Evolutionary conservation across 495 filamentous ascomycete species (phyloP).

Genomic region (Xylaria longipes): DNA sequence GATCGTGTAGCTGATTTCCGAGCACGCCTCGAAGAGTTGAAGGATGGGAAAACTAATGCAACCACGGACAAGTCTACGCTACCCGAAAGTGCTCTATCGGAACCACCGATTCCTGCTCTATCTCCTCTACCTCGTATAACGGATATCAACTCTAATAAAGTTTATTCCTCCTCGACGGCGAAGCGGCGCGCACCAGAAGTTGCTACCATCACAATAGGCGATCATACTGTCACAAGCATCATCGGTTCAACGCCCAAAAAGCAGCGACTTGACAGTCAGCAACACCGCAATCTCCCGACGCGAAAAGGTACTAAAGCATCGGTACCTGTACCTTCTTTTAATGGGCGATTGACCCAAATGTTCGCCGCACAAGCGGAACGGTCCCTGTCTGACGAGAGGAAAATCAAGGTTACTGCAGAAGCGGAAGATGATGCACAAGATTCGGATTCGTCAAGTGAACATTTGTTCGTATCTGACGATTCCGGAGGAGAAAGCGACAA

Average conservation of each 20-base stretch:
- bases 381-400: constrained; percentile 32
- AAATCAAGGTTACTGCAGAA: constrained; percentile 31
- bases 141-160: constrained; percentile 30
- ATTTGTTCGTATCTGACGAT: constrained; percentile 44
- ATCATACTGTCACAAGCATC: constrained; percentile 69
- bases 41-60: constrained; percentile 12
- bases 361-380: constrained; percentile 75
- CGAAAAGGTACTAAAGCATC: constrained; percentile 31
- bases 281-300: constrained; percentile 16
- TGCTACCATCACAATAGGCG: constrained; percentile 89
- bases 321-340: constrained; percentile 59
- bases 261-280: constrained; percentile 35
- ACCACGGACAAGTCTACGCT: neutral
- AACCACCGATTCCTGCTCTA: constrained; percentile 44
- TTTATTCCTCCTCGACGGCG: constrained; percentile 40
- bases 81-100: constrained; percentile 23
- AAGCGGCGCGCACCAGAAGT: constrained; percentile 70
- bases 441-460: constrained; percentile 40
- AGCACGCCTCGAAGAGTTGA: constrained; percentile 33
- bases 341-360: constrained; percentile 66
- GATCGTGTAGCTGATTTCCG: constrained; percentile 30
- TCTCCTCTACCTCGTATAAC: constrained; percentile 48
- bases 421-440: constrained; percentile 36
- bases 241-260: constrained; percentile 55
- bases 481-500: constrained; percentile 33